A percentile compares a stretch with the other conserved stretches of the same genome.
phyloP scores from a whole-genome alignment of 2,329 filamentous ascomycete species.

The Calonectria henricotiae region DNA sequence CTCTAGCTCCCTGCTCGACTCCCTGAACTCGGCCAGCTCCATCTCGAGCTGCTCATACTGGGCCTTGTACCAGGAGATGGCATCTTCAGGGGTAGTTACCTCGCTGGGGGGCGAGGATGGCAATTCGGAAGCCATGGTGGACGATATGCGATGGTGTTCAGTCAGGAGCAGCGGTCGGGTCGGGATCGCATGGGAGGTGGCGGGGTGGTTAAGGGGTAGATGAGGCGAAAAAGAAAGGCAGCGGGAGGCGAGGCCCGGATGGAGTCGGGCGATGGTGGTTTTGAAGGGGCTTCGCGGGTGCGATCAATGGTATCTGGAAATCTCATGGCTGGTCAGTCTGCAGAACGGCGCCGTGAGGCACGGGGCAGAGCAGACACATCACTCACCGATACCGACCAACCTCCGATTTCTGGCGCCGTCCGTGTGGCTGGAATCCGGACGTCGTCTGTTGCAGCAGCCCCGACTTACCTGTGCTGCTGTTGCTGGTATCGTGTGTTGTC shows the following conservation, averaged over 20 bases:
- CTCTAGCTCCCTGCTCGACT: slow-evolving; percentile 94
- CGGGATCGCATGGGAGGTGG: slow-evolving; percentile 42
- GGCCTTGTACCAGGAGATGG: slow-evolving; percentile 93
- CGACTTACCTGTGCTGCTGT: slow-evolving; percentile 46
- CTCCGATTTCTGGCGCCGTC: slow-evolving; percentile 33
- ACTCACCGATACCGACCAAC: slow-evolving; percentile 50
- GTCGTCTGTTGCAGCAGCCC: slow-evolving; percentile 22
- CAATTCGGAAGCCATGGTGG: slow-evolving; percentile 69
- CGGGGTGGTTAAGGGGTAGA: slow-evolving; percentile 21
- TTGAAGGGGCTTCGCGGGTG: not conserved
- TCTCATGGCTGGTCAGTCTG: slow-evolving; percentile 43
- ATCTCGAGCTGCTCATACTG: slow-evolving; percentile 95
- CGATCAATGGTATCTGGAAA: slow-evolving; percentile 29
- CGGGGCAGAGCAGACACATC: slow-evolving; percentile 26
- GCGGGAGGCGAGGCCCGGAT: slow-evolving; percentile 1
- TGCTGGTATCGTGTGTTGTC: slow-evolving; percentile 20
- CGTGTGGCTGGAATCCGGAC: slow-evolving; percentile 19
- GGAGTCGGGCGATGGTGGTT: slow-evolving; percentile 15
- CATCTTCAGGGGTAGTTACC: slow-evolving; percentile 76
- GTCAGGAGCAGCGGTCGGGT: slow-evolving; percentile 33
- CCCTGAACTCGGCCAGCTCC: slow-evolving; percentile 94
- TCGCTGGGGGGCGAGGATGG: slow-evolving; percentile 76
- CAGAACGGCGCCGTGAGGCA: slow-evolving; percentile 42
- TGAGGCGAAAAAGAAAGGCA: slow-evolving; percentile 23
- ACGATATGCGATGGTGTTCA: slow-evolving; percentile 37